phyloP scores from a whole-genome alignment of 768 basidiomycete genomes.

The Candolleomyces efflorescens region DNA sequence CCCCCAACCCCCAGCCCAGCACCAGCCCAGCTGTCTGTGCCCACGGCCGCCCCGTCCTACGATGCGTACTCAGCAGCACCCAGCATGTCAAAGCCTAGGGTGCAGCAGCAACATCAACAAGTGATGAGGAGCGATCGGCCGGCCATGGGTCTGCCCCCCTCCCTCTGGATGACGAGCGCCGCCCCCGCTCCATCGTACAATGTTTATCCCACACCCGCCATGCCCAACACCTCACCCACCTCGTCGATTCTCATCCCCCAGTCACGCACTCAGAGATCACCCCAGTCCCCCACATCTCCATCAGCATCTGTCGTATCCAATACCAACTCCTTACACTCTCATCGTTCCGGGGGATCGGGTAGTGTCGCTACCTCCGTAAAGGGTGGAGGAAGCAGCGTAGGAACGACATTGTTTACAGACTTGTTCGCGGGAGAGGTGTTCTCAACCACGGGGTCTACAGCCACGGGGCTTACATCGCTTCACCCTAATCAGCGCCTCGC shows the following conservation, averaged over 20 bases:
- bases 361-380: neutral
- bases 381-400: neutral
- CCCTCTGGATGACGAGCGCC: slow-evolving; percentile 81
- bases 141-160: slow-evolving; percentile 58
- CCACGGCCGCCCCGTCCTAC: slow-evolving; percentile 33
- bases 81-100: neutral
- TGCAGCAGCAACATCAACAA: slow-evolving; percentile 15
- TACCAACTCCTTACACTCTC: slow-evolving; percentile 39
- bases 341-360: neutral
- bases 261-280: slow-evolving; percentile 20
- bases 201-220: slow-evolving; percentile 31
- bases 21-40: slow-evolving; percentile 14
- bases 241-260: slow-evolving; percentile 34
- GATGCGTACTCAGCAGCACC: slow-evolving; percentile 1
- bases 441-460: slow-evolving; percentile 25
- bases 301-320: slow-evolving; percentile 40
- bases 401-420: slow-evolving; percentile 52
- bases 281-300: slow-evolving; percentile 38
- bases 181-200: slow-evolving; percentile 23
- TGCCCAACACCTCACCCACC: slow-evolving; percentile 35
- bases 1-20: slow-evolving; percentile 26
- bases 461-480: slow-evolving; percentile 15
- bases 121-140: slow-evolving; percentile 44
- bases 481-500: slow-evolving; percentile 14
- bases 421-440: slow-evolving; percentile 73